These are phyloP conservation scores for Scheffersomyces coipomensis DNA, from an alignment of 805 yeast species.

Conservation along the genomic window DNA sequence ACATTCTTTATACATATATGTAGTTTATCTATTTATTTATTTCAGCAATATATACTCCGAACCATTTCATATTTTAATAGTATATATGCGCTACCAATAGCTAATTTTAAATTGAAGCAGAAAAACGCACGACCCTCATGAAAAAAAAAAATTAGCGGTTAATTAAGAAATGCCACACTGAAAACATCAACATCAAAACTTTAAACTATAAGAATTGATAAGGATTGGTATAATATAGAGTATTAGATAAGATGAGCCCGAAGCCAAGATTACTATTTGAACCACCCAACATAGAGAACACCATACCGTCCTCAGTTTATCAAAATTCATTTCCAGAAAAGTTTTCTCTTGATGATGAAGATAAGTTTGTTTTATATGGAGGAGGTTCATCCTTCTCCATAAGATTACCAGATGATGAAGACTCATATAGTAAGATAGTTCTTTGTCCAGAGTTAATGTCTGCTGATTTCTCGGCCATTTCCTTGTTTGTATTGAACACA, in stretches of 20 bases:
- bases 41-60: no score
- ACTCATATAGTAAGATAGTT: neutral
- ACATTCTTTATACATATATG: no score
- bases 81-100: no score
- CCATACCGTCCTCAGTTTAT: slow-evolving; percentile 30
- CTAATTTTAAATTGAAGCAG: no score
- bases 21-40: no score
- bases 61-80: no score
- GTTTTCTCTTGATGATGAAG: slow-evolving; percentile 32
- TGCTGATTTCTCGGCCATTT: slow-evolving; percentile 11
- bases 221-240: no score
- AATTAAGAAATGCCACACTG: no score
- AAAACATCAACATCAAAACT: no score
- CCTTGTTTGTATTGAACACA: slow-evolving; percentile 35
- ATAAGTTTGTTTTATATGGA: slow-evolving; percentile 40
- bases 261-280: slow-evolving; percentile 12
- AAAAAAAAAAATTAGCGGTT: no score
- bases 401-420: slow-evolving; percentile 2
- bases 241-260: slow-evolving; percentile 8
- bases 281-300: slow-evolving; percentile 41
- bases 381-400: slow-evolving; percentile 24
- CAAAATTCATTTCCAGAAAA: slow-evolving; percentile 38
- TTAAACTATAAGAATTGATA: no score
- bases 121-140: no score
- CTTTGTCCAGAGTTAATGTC: slow-evolving; percentile 5